Percentiles rank a stretch among this genome's conserved stretches.
phyloP scores from a whole-genome alignment of 768 basidiomycete species.

The Pulveroboletus sp. region DNA sequence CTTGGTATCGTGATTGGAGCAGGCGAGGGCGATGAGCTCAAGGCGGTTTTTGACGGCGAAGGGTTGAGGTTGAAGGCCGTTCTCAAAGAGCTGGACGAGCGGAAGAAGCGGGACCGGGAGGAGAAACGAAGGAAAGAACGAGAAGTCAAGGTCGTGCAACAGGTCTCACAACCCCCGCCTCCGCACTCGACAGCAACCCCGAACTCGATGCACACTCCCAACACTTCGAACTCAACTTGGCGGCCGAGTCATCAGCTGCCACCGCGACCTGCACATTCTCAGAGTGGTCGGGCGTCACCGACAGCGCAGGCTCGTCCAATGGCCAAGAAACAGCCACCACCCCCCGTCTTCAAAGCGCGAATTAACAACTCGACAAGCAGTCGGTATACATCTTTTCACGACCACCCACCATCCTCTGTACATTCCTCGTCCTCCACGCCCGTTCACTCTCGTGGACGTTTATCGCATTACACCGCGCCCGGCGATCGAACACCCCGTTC shows the following conservation, averaged over 20 bases:
- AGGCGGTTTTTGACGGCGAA: constrained; percentile 79
- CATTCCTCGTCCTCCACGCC: constrained; percentile 38
- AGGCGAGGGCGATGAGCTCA: constrained; percentile 57
- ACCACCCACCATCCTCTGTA: constrained; percentile 13
- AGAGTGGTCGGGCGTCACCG: constrained; percentile 28
- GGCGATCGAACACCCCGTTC: constrained; percentile 25
- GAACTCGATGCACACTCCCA: constrained; percentile 26
- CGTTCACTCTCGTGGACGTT: constrained; percentile 26
- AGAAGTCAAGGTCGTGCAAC: constrained; percentile 20
- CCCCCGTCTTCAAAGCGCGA: constrained; percentile 22
- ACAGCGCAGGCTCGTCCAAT: constrained; percentile 26
- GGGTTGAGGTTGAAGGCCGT: constrained; percentile 62
- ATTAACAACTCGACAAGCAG: constrained; percentile 24
- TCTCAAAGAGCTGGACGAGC: constrained; percentile 59
- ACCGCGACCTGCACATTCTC: constrained; percentile 24
- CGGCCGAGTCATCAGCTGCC: constrained; percentile 29
- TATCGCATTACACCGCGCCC: constrained; percentile 17
- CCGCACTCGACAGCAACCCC: constrained; percentile 23
- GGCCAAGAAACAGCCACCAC: constrained; percentile 25
- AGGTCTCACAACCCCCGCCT: constrained; percentile 10
- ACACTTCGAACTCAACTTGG: constrained; percentile 16
- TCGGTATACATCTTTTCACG: constrained; percentile 22
- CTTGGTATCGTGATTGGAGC: constrained; percentile 45
- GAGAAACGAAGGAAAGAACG: constrained; percentile 45
- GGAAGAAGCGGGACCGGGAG: constrained; percentile 45